Conservation (phyloP, 192 early-diverging fungal species). For the Funneliformis geosporum region DNA sequence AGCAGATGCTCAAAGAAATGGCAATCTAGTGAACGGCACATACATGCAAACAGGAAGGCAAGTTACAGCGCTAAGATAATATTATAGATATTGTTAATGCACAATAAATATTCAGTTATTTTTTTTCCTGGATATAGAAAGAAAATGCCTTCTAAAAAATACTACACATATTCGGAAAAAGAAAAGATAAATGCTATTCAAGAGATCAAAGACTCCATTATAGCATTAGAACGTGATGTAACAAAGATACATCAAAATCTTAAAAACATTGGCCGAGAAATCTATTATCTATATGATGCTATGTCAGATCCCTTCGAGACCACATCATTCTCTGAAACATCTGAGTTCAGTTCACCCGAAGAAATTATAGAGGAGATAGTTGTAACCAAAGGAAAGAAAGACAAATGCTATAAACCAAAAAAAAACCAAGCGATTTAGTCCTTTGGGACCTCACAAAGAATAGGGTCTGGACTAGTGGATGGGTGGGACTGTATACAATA, state of each 20-base stretch:
- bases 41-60: not conserved
- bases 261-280: slow-evolving; percentile 1
- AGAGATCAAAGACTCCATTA: not conserved
- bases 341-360: not conserved
- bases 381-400: too few species aligned
- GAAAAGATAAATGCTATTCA: too few species aligned
- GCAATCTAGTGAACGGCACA: not conserved
- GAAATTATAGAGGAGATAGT: not conserved
- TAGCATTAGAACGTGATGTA: slow-evolving; percentile 1
- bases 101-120: slow-evolving; percentile 4
- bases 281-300: too few species aligned
- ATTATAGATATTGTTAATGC: not conserved
- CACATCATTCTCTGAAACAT: not conserved
- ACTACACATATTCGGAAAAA: too few species aligned
- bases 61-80: not conserved
- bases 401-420: not conserved
- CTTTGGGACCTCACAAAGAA: too few species aligned
- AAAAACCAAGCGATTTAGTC: too few species aligned
- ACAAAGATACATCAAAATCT: slow-evolving; percentile 8
- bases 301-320: not conserved
- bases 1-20: too few species aligned
- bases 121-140: not conserved
- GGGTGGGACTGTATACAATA: too few species aligned
- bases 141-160: not conserved
- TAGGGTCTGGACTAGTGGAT: too few species aligned